Evolutionary conservation across 495 filamentous ascomycete species (phyloP).

Genomic region (Penicillium paxilli): DNA sequence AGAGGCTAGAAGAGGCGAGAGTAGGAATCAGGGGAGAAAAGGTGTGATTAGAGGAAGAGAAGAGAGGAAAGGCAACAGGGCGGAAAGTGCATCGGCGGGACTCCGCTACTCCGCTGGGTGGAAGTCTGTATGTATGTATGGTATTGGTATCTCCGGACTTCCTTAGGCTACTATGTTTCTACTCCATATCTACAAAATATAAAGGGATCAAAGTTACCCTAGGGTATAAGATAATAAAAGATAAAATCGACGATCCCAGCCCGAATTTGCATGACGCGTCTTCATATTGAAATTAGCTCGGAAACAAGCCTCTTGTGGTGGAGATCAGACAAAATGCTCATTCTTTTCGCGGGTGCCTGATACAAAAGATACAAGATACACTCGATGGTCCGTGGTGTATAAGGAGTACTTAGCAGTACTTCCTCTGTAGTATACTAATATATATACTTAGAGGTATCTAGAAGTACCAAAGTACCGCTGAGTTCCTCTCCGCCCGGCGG

Average conservation of each 20-base stretch:
- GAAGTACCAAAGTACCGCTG: no score
- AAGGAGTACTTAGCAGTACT: background rate
- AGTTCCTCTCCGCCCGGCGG: background rate
- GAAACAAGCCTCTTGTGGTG: background rate
- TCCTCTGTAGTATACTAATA: no score
- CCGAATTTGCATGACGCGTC: background rate
- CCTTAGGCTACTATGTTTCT: no score
- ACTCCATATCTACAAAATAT: no score
- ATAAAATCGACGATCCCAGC: no score
- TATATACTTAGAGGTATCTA: no score
- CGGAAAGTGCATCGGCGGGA: background rate
- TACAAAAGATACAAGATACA: no score
- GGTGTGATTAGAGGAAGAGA: background rate
- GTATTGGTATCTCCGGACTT: no score
- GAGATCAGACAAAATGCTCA: background rate
- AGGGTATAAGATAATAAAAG: no score
- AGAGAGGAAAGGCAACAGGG: background rate
- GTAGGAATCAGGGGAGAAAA: no score
- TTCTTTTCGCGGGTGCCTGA: background rate
- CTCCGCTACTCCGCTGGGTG: slow-evolving; percentile 1
- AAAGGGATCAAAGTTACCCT: no score
- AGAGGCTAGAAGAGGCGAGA: no score
- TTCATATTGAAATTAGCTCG: background rate
- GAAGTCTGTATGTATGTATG: background rate
- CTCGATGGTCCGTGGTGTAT: background rate